These are phyloP conservation scores for Akanthomyces muscarius DNA, from an alignment of 2,329 filamentous ascomycete genomes.

Conservation along the genomic window DNA sequence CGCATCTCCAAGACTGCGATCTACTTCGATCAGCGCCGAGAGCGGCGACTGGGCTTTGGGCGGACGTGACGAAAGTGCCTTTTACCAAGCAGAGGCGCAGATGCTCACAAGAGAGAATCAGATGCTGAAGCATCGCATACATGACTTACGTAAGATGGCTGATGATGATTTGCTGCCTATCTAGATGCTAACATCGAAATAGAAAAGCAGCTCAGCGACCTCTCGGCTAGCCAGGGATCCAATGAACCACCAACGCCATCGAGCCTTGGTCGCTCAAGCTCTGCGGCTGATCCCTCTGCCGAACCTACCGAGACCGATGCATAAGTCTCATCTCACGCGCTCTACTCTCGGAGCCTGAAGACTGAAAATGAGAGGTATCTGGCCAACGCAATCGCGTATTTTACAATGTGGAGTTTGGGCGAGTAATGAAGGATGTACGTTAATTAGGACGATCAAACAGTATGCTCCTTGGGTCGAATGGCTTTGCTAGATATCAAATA, in stretches of 20 bases:
- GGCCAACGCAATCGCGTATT: not conserved
- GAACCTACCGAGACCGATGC: slow-evolving; percentile 21
- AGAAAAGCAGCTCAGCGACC: slow-evolving; percentile 53
- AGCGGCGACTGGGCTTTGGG: slow-evolving; percentile 58
- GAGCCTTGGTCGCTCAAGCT: slow-evolving; percentile 44
- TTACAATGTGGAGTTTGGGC: slow-evolving; percentile 5
- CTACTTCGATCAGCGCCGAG: slow-evolving; percentile 56
- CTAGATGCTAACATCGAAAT: slow-evolving; percentile 20
- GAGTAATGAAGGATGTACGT: slow-evolving; percentile 5
- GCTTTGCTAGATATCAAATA: slow-evolving; percentile 5
- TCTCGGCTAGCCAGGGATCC: slow-evolving; percentile 28
- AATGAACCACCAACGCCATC: slow-evolving; percentile 49
- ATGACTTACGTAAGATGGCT: slow-evolving; percentile 58
- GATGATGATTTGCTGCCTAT: not conserved
- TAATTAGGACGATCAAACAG: slow-evolving; percentile 5
- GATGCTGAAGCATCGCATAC: slow-evolving; percentile 71
- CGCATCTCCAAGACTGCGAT: slow-evolving; percentile 52
- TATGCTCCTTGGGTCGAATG: not conserved
- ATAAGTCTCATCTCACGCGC: not conserved
- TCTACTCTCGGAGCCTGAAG: not conserved
- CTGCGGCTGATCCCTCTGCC: slow-evolving; percentile 42
- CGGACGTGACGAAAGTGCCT: slow-evolving; percentile 69
- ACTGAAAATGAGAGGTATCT: not conserved
- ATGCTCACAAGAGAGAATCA: slow-evolving; percentile 76
- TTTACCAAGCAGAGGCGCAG: slow-evolving; percentile 79